Evolutionary conservation across 805 yeast genomes (phyloP), one percentile per base, ranked within the genome.

Genomic region (Spathaspora hagerdaliae): DNA sequence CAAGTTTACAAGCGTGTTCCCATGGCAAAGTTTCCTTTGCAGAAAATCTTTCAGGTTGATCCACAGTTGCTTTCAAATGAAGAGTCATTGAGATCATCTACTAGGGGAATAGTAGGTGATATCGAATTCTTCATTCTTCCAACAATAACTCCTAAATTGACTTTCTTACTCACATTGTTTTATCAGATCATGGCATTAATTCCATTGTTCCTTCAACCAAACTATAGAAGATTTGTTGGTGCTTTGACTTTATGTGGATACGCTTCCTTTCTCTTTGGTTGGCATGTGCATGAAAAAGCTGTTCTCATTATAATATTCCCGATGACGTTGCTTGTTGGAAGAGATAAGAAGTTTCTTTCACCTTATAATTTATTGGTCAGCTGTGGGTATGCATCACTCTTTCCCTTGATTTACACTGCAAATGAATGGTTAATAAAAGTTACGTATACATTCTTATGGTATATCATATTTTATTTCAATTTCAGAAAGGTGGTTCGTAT

Each of bases 201-300:
- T 2, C 96, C 96, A 1, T 69, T 87, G 29, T 65, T 73, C 44
- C 53, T 83, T 31, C 81, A 79, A 46, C 96, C 97, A 5, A 81
- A 82, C 2, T 87, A 77, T 60, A 81, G 81, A 51, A 74, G 95
- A 52, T 94, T 94, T 54, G 63, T 91, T 13, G 97, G 96, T 0
- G 79, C 91, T 1, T 66, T 94, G 55, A 85, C 97, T 0, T 73
- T 92, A 40, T 92, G 98, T 65, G 98, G 95, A 4, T 88, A 81
- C 66, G 83, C 96, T 0, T 86, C 96, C 2, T 94, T 87, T 59
- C 67, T 94, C 41, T 94, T 94, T 65, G 99, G 99, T 5, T 94
- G 98, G 97, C 98, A 94, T 59, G 99, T 94, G 24, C 99, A 94
- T 67, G 99, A 94, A 65, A 94, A 94, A 74, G 98, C 98, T 0